Evolutionary conservation across 495 filamentous ascomycete species (phyloP).

Genomic region (Xeromyces bisporus): DNA sequence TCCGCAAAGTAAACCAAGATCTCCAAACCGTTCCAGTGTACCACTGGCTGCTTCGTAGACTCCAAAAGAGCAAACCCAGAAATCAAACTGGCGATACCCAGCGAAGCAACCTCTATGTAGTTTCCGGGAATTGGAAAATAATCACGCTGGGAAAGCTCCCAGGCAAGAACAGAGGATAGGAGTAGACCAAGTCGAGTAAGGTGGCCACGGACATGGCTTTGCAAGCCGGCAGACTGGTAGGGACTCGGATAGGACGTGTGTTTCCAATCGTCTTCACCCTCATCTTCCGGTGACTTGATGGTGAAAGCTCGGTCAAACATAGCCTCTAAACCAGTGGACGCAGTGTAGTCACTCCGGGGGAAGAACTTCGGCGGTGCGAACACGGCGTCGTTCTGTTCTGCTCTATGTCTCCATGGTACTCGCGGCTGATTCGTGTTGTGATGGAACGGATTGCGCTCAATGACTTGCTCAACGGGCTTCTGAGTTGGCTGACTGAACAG

Average conservation of each 20-base stretch:
- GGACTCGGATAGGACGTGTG: conserved; percentile 1
- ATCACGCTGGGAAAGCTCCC: conserved; percentile 20
- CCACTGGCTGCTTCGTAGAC: conserved; percentile 19
- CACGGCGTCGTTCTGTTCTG: conserved; percentile 11
- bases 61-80: conserved; percentile 25
- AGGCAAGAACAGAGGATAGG: conserved; percentile 15
- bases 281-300: conserved; percentile 25
- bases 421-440: conserved; percentile 10
- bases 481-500: conserved; percentile 39
- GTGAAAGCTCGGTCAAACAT: conserved; percentile 30
- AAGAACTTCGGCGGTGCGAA: conserved; percentile 38
- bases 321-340: conserved; percentile 30
- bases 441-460: conserved; percentile 24
- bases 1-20: conserved; percentile 28
- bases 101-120: conserved; percentile 24
- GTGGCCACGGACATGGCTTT: conserved; percentile 10
- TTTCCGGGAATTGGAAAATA: conserved; percentile 18
- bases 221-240: conserved; percentile 3
- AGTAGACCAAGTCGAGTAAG: conserved; percentile 20
- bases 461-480: conserved; percentile 18
- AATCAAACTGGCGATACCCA: conserved; percentile 25
- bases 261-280: conserved; percentile 11
- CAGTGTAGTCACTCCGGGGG: conserved; percentile 21
- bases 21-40: conserved; percentile 26
- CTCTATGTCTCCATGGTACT: conserved; percentile 9